phyloP scores from a whole-genome alignment of 306 rosid species.

The Citrullus colocynthis region DNA sequence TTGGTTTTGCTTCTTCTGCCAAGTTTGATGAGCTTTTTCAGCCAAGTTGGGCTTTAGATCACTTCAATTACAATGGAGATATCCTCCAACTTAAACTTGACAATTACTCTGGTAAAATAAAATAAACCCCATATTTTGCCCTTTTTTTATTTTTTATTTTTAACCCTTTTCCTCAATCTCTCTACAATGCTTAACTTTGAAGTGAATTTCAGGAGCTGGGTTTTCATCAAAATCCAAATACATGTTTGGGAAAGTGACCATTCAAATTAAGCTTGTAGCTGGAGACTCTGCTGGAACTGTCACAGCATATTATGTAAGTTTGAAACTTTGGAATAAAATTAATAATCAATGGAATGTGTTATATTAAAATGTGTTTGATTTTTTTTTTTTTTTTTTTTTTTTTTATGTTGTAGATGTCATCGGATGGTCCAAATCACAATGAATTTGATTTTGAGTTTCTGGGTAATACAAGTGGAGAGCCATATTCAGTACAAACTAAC shows the following conservation, averaged over 20 bases:
- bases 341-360: background rate
- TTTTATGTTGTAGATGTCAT: constrained; percentile 48
- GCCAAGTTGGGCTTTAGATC: constrained; percentile 80
- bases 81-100: constrained; percentile 67
- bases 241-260: constrained; percentile 73
- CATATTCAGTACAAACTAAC: constrained; percentile 79
- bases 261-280: constrained; percentile 72
- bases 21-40: constrained; percentile 77
- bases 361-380: background rate
- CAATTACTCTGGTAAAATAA: constrained; percentile 48
- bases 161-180: background rate
- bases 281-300: constrained; percentile 98
- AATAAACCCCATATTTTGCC: background rate
- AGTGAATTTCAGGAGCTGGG: constrained; percentile 67
- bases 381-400: background rate
- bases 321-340: too few relatives aligned
- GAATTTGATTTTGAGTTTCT: constrained; percentile 91
- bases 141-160: background rate
- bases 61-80: constrained; percentile 67
- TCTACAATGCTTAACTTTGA: background rate
- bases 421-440: constrained; percentile 75
- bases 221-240: constrained; percentile 68
- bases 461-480: constrained; percentile 88
- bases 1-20: constrained; percentile 39
- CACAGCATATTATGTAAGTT: constrained; percentile 80